Evolutionary conservation across 345 rosid genomes (phyloP).

Genomic region (Pistacia integerrima): DNA sequence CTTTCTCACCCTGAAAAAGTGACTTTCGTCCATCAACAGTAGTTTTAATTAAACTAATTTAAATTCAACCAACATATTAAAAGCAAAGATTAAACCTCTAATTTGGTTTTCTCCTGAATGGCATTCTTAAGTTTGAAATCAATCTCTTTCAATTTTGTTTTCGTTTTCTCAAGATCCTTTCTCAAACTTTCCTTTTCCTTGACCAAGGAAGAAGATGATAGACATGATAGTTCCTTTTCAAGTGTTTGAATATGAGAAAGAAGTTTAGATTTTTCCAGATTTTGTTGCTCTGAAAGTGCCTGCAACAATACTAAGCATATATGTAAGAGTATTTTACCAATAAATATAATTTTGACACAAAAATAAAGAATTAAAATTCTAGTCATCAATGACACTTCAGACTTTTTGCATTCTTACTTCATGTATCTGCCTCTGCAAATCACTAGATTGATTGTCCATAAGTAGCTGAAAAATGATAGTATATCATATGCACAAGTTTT

Average conservation of each 20-base stretch:
- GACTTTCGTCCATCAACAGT: conserved; percentile 1
- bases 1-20: conserved; percentile 72
- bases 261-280: conserved; percentile 52
- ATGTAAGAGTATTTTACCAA: conserved; percentile 8
- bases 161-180: conserved; percentile 86
- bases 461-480: conserved; percentile 42
- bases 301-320: conserved; percentile 30
- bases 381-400: conserved; percentile 52
- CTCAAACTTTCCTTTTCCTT: conserved; percentile 78
- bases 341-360: neutral
- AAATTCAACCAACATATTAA: neutral
- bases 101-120: conserved; percentile 93
- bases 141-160: conserved; percentile 73
- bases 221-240: conserved; percentile 63
- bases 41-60: neutral
- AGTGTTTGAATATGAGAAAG: conserved; percentile 63
- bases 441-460: conserved; percentile 44
- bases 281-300: conserved; percentile 59
- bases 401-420: conserved; percentile 46
- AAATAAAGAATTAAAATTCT: conserved; percentile 12
- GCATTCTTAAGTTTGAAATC: conserved; percentile 81
- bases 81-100: conserved; percentile 61
- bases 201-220: conserved; percentile 65
- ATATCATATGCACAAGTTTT: conserved; percentile 12
- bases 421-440: conserved; percentile 55